Evolutionary conservation across 2,329 filamentous ascomycete species (phyloP).

Genomic region (Teratosphaeria nubilosa): DNA sequence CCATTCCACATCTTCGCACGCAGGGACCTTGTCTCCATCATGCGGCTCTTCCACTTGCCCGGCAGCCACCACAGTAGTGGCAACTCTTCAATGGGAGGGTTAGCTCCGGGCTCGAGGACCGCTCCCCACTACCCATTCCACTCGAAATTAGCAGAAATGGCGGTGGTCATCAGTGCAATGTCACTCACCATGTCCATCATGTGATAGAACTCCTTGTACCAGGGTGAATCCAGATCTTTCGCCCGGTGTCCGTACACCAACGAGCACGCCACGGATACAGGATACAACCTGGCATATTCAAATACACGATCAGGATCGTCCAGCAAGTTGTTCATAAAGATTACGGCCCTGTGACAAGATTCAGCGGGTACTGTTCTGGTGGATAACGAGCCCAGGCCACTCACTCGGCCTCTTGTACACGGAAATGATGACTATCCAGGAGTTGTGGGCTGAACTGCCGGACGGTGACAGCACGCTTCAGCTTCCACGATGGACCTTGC

Average conservation of each 20-base stretch:
- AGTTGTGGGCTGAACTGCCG: slow-evolving; percentile 5
- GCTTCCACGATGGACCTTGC: too few species aligned
- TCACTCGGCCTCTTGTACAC: slow-evolving; percentile 37
- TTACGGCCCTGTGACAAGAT: not conserved
- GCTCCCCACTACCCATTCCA: slow-evolving; percentile 25
- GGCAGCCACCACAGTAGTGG: slow-evolving; percentile 37
- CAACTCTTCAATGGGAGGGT: slow-evolving; percentile 41
- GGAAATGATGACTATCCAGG: slow-evolving; percentile 34
- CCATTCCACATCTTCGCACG: slow-evolving; percentile 35
- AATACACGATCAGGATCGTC: not conserved
- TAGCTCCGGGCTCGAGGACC: slow-evolving; percentile 39
- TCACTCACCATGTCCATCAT: slow-evolving; percentile 28
- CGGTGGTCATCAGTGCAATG: too few species aligned
- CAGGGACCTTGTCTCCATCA: slow-evolving; percentile 27
- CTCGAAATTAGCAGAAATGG: too few species aligned
- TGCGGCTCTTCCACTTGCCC: slow-evolving; percentile 30
- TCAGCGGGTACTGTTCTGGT: too few species aligned
- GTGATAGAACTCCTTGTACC: slow-evolving; percentile 23
- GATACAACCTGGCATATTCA: not conserved
- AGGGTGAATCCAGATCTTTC: not conserved
- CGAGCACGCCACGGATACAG: not conserved
- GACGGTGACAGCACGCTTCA: too few species aligned
- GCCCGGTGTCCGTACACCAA: not conserved
- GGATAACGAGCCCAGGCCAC: too few species aligned
- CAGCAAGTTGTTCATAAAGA: not conserved